Conservation (phyloP, 2,329 filamentous ascomycete genomes). For the Sporothrix dimorphospora region DNA sequence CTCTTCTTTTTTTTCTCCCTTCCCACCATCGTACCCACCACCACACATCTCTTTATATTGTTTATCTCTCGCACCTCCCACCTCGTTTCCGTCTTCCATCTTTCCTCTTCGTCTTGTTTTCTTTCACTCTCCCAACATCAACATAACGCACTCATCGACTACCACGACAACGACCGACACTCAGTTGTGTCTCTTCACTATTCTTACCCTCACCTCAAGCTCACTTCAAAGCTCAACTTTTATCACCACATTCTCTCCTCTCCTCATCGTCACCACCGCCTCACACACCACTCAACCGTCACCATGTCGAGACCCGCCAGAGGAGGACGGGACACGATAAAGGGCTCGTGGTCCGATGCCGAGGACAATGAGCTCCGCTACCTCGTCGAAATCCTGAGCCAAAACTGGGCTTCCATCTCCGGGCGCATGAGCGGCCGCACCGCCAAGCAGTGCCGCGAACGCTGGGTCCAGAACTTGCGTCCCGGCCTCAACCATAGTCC, state of each 20-base stretch:
- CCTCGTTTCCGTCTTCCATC: neutral
- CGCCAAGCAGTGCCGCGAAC: constrained; percentile 92
- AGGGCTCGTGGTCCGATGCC: constrained; percentile 71
- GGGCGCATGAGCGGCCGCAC: constrained; percentile 74
- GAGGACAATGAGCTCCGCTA: constrained; percentile 70
- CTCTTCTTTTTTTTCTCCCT: neutral
- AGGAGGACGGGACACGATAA: neutral
- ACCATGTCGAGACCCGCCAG: neutral
- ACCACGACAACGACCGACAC: neutral
- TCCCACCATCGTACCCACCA: too few species aligned
- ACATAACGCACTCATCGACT: neutral
- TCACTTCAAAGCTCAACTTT: too few species aligned
- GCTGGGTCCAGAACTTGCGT: constrained; percentile 92
- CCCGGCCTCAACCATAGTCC: constrained; percentile 72
- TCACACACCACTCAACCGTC: neutral
- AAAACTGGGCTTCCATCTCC: too few species aligned
- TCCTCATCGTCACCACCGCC: neutral
- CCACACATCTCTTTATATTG: neutral
- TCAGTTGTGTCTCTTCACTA: neutral
- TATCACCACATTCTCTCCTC: neutral
- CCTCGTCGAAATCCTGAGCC: constrained; percentile 79
- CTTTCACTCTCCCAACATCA: neutral
- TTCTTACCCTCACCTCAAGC: neutral
- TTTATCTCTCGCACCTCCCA: constrained; percentile 5
- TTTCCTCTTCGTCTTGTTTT: neutral